Conservation (phyloP, 129 eudicot species). For the Lactuca sativa region DNA sequence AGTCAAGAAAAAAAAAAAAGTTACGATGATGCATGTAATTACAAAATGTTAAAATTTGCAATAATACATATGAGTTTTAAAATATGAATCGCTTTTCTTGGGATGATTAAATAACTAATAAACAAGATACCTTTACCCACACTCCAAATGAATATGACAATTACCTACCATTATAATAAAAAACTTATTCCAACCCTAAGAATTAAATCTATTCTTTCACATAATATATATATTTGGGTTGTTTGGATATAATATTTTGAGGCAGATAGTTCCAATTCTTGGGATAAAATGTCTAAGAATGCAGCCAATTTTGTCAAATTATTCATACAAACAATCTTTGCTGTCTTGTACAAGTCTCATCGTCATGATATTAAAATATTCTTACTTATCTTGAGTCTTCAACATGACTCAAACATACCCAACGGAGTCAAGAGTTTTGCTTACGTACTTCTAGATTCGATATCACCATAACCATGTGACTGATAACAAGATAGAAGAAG, state of each 20-base stretch:
- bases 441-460: conserved; percentile 20
- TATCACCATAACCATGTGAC: conserved; percentile 9
- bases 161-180: conserved; percentile 11
- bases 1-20: not conserved
- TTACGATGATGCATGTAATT: conserved; percentile 18
- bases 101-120: conserved; percentile 25
- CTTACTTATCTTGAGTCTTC: not conserved
- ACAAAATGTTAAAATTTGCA: conserved; percentile 28
- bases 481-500: conserved; percentile 13
- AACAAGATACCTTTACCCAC: conserved; percentile 31
- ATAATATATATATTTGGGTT: not conserved
- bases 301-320: conserved; percentile 38
- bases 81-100: conserved; percentile 8
- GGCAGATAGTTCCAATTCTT: conserved; percentile 35
- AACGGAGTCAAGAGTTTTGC: not conserved
- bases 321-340: conserved; percentile 8
- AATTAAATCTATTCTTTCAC: conserved; percentile 3
- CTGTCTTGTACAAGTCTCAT: conserved; percentile 8
- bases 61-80: conserved; percentile 20
- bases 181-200: conserved; percentile 5
- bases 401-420: not conserved
- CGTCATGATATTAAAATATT: not conserved
- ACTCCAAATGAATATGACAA: conserved; percentile 43
- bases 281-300: conserved; percentile 29
- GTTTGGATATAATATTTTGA: conserved; percentile 16